These are phyloP conservation scores for Nitzschia sp. DNA, from an alignment of 108 stramenopile genomes.

Conservation along the genomic window DNA sequence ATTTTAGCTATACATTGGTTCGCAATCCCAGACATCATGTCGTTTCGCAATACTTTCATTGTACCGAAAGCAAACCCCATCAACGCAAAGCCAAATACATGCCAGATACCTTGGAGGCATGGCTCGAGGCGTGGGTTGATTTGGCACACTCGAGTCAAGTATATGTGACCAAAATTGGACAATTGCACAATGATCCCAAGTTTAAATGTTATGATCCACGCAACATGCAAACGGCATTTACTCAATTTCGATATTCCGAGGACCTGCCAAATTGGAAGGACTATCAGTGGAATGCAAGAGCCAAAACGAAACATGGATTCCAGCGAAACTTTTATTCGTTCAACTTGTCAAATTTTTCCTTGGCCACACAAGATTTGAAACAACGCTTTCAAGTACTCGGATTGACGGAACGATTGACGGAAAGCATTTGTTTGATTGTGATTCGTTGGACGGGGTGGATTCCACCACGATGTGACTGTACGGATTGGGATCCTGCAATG, in stretches of 20 bases:
- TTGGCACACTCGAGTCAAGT: not conserved
- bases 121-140: constrained; percentile 14
- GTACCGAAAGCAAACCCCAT: constrained; percentile 12
- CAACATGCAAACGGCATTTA: constrained; percentile 17
- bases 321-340: not conserved
- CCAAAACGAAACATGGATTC: not conserved
- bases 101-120: constrained; percentile 13
- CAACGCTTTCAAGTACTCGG: not conserved
- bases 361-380: constrained; percentile 5
- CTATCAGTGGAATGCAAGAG: no score
- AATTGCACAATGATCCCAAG: not conserved
- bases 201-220: constrained; percentile 26
- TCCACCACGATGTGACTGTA: constrained; percentile 18
- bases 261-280: no score
- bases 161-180: not conserved
- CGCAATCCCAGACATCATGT: constrained; percentile 12
- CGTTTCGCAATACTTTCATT: constrained; percentile 21
- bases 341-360: not conserved
- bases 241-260: not conserved
- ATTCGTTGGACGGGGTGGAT: constrained; percentile 14
- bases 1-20: constrained; percentile 2
- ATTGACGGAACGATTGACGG: not conserved
- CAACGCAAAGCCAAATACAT: not conserved
- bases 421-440: constrained; percentile 14
- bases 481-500: not conserved